Evolutionary conservation across 2,329 filamentous ascomycete genomes (phyloP).

Genomic region (Pleurostoma richardsiae): DNA sequence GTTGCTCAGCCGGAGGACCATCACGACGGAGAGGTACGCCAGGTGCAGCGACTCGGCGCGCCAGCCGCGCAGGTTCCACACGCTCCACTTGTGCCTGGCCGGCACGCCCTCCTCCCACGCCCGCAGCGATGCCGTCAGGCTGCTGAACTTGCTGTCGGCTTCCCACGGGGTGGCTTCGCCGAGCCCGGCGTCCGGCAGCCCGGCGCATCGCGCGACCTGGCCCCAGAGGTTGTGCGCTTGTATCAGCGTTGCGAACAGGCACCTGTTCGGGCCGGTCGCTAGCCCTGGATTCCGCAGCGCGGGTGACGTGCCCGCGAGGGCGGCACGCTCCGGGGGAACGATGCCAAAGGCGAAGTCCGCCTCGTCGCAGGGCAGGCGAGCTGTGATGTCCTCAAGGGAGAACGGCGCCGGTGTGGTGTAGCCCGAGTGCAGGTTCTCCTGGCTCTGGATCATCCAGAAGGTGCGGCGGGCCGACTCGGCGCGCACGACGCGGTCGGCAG

Average conservation of each 20-base stretch:
- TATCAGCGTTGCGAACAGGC: conserved; percentile 29
- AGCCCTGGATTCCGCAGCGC: conserved; percentile 17
- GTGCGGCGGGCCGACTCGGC: conserved; percentile 26
- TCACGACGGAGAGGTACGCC: conserved; percentile 27
- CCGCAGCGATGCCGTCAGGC: conserved; percentile 12
- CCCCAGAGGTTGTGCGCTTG: conserved; percentile 31
- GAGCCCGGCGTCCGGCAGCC: conserved; percentile 9
- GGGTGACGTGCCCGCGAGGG: conserved; percentile 23
- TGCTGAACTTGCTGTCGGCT: conserved; percentile 15
- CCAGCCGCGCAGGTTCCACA: conserved; percentile 29
- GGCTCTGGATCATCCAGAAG: conserved; percentile 30
- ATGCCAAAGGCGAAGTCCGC: conserved; percentile 29
- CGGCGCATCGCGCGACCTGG: conserved; percentile 22
- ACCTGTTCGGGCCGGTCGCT: conserved; percentile 15
- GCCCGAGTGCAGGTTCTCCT: conserved; percentile 29
- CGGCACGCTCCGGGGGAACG: conserved; percentile 20
- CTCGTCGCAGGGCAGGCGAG: conserved; percentile 28
- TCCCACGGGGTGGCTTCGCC: conserved; percentile 16
- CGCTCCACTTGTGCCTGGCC: conserved; percentile 22
- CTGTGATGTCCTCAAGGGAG: conserved; percentile 26
- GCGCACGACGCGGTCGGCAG: conserved; percentile 21
- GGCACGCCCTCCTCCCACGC: conserved; percentile 24
- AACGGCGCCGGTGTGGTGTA: conserved; percentile 25
- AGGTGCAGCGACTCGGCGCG: conserved; percentile 26
- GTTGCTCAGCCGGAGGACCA: conserved; percentile 27